These are phyloP conservation scores for Auricularia sp. DNA, from an alignment of 768 basidiomycete genomes.

Conservation along the genomic window DNA sequence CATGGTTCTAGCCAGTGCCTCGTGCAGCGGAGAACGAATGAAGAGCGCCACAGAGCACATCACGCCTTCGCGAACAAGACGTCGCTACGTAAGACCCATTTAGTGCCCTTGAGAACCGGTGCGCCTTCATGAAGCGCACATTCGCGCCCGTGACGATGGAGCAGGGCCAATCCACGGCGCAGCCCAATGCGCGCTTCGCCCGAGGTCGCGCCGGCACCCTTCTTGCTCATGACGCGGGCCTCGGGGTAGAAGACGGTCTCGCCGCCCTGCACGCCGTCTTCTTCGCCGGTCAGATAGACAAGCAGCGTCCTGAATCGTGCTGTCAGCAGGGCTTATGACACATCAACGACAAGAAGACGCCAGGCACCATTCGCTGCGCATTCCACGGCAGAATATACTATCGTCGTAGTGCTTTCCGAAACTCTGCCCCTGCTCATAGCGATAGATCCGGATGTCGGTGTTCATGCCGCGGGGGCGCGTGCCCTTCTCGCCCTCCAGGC, in stretches of 20 bases:
- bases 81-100: slow-evolving; percentile 67
- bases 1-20: too few relatives aligned
- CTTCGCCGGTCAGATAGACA: slow-evolving; percentile 59
- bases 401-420: slow-evolving; percentile 76
- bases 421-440: slow-evolving; percentile 51
- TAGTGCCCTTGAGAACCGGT: slow-evolving; percentile 46
- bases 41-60: not conserved
- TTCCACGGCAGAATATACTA: slow-evolving; percentile 28
- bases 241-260: slow-evolving; percentile 66
- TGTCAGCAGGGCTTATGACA: slow-evolving; percentile 40
- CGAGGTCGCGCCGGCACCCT: slow-evolving; percentile 27
- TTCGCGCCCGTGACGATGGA: slow-evolving; percentile 65
- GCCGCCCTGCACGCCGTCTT: slow-evolving; percentile 67
- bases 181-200: slow-evolving; percentile 40
- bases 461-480: slow-evolving; percentile 34
- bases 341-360: not conserved
- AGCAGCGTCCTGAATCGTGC: slow-evolving; percentile 68
- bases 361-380: not conserved
- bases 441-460: slow-evolving; percentile 66
- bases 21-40: too few relatives aligned
- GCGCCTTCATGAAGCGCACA: slow-evolving; percentile 69
- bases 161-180: slow-evolving; percentile 51
- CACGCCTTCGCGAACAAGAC: slow-evolving; percentile 41
- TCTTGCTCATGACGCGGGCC: slow-evolving; percentile 19
- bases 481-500: not conserved